These are phyloP conservation scores for Stentor coeruleus DNA, from an alignment of 73 alveolate species.

Conservation along the genomic window DNA sequence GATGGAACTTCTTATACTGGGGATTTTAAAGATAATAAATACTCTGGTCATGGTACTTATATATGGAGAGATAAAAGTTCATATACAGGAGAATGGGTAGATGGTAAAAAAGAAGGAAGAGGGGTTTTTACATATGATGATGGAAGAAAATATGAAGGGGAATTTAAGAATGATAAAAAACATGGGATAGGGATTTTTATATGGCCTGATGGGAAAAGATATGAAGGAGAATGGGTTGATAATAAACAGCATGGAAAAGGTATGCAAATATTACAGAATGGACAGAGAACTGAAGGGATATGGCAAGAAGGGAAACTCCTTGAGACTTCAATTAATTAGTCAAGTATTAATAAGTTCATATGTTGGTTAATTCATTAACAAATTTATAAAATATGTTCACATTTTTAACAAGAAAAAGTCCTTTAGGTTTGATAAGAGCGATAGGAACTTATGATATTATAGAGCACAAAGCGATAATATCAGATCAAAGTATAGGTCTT, in stretches of 20 bases:
- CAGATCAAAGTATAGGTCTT: background rate
- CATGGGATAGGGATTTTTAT: background rate
- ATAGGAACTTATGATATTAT: background rate
- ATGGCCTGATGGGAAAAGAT: conserved; percentile 49
- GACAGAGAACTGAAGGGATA: background rate
- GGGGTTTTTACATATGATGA: background rate
- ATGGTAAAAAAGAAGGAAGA: background rate
- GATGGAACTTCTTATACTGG: conserved; percentile 66
- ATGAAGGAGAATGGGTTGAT: conserved; percentile 38
- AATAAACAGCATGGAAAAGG: conserved; percentile 36
- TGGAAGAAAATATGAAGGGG: background rate
- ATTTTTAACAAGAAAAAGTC: background rate
- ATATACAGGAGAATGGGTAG: conserved; percentile 4
- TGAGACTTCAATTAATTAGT: no score
- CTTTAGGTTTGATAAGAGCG: background rate
- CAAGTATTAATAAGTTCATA: background rate
- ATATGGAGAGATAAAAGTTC: background rate
- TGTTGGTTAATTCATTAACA: background rate
- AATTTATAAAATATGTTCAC: background rate
- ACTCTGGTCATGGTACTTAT: conserved; percentile 38
- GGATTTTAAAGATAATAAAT: conserved; percentile 42
- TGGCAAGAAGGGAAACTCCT: background rate
- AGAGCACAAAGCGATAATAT: background rate
- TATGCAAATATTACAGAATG: background rate
- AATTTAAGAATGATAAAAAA: background rate